A percentile compares a stretch with the other conserved stretches of the same genome.
Conservation (phyloP, 2,329 filamentous ascomycete genomes). For the Zasmidium angulare region DNA sequence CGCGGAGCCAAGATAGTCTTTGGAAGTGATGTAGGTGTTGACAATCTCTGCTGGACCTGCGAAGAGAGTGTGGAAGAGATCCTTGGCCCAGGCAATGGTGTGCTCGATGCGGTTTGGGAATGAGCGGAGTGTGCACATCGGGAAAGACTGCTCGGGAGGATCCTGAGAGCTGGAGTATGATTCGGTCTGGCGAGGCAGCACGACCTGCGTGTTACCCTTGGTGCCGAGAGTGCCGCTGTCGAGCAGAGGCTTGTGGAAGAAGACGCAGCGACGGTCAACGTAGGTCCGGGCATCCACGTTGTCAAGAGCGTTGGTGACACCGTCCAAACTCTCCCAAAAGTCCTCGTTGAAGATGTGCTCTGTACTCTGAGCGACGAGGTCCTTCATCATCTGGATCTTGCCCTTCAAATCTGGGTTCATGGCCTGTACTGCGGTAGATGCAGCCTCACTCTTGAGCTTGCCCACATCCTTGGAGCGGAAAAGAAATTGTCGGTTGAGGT, state of each 20-base stretch:
- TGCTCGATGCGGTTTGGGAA: slow-evolving; percentile 99
- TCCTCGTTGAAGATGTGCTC: slow-evolving; percentile 91
- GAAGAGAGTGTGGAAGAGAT: slow-evolving; percentile 91
- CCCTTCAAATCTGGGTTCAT: slow-evolving; percentile 94
- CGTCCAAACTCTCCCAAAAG: slow-evolving; percentile 85
- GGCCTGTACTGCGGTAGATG: slow-evolving; percentile 79
- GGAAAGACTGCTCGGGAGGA: slow-evolving; percentile 96
- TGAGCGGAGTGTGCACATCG: slow-evolving; percentile 95
- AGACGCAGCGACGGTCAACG: slow-evolving; percentile 92
- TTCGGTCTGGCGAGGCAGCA: slow-evolving; percentile 87
- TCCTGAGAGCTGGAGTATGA: slow-evolving; percentile 98
- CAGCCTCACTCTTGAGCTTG: slow-evolving; percentile 93
- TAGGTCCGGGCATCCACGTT: slow-evolving; percentile 97
- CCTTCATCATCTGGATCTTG: slow-evolving; percentile 81
- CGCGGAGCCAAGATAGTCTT: slow-evolving; percentile 83
- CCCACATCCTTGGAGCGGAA: slow-evolving; percentile 94
- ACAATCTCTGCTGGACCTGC: slow-evolving; percentile 91
- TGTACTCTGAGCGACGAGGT: slow-evolving; percentile 87
- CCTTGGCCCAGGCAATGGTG: slow-evolving; percentile 96
- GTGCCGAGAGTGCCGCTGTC: slow-evolving; percentile 98
- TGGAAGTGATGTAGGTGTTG: slow-evolving; percentile 83
- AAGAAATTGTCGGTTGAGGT: slow-evolving; percentile 94
- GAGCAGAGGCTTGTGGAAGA: slow-evolving; percentile 94
- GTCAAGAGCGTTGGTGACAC: slow-evolving; percentile 94
- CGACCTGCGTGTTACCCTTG: slow-evolving; percentile 97